A percentile compares a stretch with the other conserved stretches of the same genome.
These are phyloP conservation scores for Neurospora sp. DNA, from an alignment of 495 filamentous ascomycete genomes.

Conservation along the genomic window DNA sequence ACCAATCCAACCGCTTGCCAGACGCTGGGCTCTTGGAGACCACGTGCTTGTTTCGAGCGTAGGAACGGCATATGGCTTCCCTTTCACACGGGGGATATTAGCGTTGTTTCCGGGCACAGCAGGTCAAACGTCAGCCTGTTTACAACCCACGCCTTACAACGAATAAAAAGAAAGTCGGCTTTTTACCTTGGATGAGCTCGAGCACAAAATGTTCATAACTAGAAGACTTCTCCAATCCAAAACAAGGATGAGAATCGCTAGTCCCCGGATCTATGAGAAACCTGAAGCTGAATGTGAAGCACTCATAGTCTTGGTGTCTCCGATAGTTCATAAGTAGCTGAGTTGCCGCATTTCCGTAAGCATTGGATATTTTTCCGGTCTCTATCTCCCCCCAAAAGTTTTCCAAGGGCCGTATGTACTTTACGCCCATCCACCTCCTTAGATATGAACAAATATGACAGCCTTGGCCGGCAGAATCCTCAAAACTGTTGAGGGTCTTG, in stretches of 20 bases:
- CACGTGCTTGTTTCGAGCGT: not conserved
- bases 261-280: not conserved
- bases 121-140: no score
- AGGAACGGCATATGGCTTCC: not conserved
- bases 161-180: no score
- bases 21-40: no score
- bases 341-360: not conserved
- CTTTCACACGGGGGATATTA: no score
- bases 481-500: not conserved
- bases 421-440: no score
- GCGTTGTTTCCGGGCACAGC: no score
- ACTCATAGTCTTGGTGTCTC: not conserved
- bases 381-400: no score
- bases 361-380: not conserved
- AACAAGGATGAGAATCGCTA: fast-evolving
- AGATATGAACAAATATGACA: not conserved
- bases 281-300: not conserved
- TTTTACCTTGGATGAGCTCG: not conserved
- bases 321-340: not conserved
- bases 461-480: fast-evolving
- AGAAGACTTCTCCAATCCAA: no score
- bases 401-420: no score
- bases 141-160: no score
- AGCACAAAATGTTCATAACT: not conserved
- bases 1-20: no score